These are phyloP conservation scores for Flaveria bidentis DNA, from an alignment of 129 eudicot genomes.

Conservation along the genomic window DNA sequence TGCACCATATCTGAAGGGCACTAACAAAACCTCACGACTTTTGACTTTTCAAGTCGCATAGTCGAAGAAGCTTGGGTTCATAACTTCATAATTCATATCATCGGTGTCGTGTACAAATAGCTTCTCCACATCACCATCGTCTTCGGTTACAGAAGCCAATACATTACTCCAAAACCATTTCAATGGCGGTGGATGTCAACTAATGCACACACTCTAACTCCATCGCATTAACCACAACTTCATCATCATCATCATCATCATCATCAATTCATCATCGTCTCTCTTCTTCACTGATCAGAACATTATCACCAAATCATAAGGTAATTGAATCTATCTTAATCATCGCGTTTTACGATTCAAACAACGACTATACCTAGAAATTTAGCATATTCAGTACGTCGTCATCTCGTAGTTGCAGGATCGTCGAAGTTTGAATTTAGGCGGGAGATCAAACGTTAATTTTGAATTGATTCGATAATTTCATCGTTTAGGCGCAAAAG, in stretches of 20 bases:
- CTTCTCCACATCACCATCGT: conserved; percentile 32
- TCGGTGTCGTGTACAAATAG: conserved; percentile 9
- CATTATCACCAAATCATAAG: conserved; percentile 24
- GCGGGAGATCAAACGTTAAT: conserved; percentile 33
- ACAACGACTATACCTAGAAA: conserved; percentile 9
- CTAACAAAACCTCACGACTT: background rate
- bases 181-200: conserved; percentile 38
- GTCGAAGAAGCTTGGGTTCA: background rate
- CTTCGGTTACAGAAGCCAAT: conserved; percentile 31
- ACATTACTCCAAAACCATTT: conserved; percentile 5
- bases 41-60: conserved; percentile 18
- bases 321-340: conserved; percentile 8
- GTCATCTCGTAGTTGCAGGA: conserved; percentile 20
- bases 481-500: background rate
- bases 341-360: conserved; percentile 1
- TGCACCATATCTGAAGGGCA: background rate
- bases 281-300: conserved; percentile 22
- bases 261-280: background rate
- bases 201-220: conserved; percentile 20
- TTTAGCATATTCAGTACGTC: background rate
- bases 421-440: conserved; percentile 36
- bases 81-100: too few species aligned
- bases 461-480: conserved; percentile 9
- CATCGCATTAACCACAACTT: background rate
- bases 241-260: conserved; percentile 5